Conservation (phyloP, 345 rosid species). For the Pistacia vera region DNA sequence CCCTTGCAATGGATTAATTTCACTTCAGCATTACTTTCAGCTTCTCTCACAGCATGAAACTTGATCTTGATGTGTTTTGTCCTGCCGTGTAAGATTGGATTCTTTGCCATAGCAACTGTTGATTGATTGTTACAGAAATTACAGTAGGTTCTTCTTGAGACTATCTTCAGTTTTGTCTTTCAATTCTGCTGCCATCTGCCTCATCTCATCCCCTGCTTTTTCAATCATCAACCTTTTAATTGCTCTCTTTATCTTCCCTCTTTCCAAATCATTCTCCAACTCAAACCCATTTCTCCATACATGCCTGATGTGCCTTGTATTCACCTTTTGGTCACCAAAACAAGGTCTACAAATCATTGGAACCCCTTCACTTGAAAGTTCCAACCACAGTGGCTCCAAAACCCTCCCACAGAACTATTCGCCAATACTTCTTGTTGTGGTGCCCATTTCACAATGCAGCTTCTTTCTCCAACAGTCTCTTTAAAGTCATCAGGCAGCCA, state of each 20-base stretch:
- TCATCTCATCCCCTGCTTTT: conserved; percentile 11
- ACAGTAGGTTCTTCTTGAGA: no score
- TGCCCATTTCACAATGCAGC: conserved; percentile 15
- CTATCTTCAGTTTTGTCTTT: conserved; percentile 11
- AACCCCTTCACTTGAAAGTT: conserved; percentile 7
- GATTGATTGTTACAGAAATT: no score
- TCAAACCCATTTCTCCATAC: no score
- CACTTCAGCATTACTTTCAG: no score
- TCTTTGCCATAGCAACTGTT: no score
- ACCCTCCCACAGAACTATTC: conserved; percentile 8
- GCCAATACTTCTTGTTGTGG: neutral
- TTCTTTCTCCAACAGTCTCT: neutral
- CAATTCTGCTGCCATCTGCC: conserved; percentile 2
- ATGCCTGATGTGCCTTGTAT: neutral
- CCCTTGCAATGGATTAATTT: no score
- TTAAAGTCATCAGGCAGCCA: neutral
- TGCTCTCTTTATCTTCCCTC: no score
- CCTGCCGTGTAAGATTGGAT: no score
- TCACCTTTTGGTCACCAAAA: neutral
- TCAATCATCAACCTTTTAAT: neutral
- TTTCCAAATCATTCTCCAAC: no score
- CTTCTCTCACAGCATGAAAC: no score
- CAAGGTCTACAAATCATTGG: conserved; percentile 7
- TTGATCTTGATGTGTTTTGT: no score
- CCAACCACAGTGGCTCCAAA: conserved; percentile 21